Base-by-base conservation (phyloP, 768 basidiomycete species). In the Lactarius quietus region DNA sequence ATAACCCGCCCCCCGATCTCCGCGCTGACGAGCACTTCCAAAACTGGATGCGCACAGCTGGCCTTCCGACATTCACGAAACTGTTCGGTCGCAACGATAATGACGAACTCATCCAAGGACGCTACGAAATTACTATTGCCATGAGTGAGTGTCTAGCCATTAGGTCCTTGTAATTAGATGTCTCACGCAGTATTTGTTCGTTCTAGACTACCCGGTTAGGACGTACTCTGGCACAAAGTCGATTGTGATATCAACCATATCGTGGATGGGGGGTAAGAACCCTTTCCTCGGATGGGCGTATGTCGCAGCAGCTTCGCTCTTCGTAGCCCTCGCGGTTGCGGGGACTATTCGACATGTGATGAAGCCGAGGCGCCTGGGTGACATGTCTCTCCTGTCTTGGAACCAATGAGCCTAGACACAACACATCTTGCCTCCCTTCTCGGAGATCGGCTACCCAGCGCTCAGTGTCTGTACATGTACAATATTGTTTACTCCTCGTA, bases 11-110 rank as follows among this genome's bases (percentile, higher is more conserved):
- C 23, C 95, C 94, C 1, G 78, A 97, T 73, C 79, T 98, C 39
- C 78, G 80, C 59, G 69, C 70, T 2, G 88, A 98, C 72, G 92
- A 98, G 76, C 95, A 92, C 71, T 98, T 99, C 81, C 96, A 98
- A 77, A 95, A 96, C 74, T 99, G 97, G 97, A 99, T 99, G 97
- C 86, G 96, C 64, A 97, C 95, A 2, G 93, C 97, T 1, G 97
- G 96, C 15, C 76, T 98, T 55, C 97, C 97, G 10, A 98, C 96
- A 7, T 99, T 99, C 76, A 88, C 93, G 36, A 98, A 99, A 78
- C 79, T 99, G 26, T 98, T 90, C 72, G 95, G 90, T 18, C 82
- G 96, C 68, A 98, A 98, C 74, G 95, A 98, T 72, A 75, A 84
- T 33, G 82, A 89, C 58, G 79, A 76, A 28, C 85, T 99, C 81